Percentiles rank a stretch among this genome's conserved stretches.
Evolutionary conservation across 1,284 basidiomycete genomes (phyloP).

Genomic region (Ceratobasidium sp.): DNA sequence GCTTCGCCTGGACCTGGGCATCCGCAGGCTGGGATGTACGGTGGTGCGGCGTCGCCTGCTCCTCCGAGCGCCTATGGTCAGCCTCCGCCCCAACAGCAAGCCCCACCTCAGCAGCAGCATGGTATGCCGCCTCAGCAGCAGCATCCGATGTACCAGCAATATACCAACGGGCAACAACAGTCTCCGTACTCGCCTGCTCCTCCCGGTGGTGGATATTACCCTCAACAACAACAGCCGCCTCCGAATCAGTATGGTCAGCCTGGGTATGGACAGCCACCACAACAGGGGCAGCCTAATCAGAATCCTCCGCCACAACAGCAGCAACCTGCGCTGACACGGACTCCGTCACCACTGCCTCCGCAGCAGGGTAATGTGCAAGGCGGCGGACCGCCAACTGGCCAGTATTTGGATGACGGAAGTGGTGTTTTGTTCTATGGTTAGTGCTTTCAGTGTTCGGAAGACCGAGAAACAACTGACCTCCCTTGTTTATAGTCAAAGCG

Average conservation of each 20-base stretch:
- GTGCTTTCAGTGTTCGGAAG: constrained; percentile 47
- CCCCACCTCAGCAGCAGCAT: constrained; percentile 53
- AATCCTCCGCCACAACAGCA: constrained; percentile 45
- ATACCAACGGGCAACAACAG: constrained; percentile 50
- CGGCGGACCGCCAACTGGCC: constrained; percentile 57
- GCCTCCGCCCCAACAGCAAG: constrained; percentile 55
- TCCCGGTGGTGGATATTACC: constrained; percentile 51
- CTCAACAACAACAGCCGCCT: constrained; percentile 37
- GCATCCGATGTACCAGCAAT: constrained; percentile 48
- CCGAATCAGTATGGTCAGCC: constrained; percentile 49
- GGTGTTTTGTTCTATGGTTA: constrained; percentile 87
- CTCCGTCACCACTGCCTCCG: constrained; percentile 46
- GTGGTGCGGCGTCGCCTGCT: constrained; percentile 44
- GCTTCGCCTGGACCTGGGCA: constrained; percentile 51
- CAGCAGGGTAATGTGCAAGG: constrained; percentile 45
- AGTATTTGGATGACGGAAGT: constrained; percentile 81
- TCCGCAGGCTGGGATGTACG: constrained; percentile 45
- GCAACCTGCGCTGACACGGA: constrained; percentile 33
- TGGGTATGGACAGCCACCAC: constrained; percentile 45
- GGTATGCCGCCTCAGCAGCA: constrained; percentile 30
- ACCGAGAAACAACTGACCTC: not conserved
- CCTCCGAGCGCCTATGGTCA: constrained; percentile 51
- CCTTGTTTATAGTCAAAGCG: constrained; percentile 78
- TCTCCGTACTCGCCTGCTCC: constrained; percentile 52
- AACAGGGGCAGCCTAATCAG: constrained; percentile 49